phyloP scores from a whole-genome alignment of 768 basidiomycete species.

The Suillus plorans region DNA sequence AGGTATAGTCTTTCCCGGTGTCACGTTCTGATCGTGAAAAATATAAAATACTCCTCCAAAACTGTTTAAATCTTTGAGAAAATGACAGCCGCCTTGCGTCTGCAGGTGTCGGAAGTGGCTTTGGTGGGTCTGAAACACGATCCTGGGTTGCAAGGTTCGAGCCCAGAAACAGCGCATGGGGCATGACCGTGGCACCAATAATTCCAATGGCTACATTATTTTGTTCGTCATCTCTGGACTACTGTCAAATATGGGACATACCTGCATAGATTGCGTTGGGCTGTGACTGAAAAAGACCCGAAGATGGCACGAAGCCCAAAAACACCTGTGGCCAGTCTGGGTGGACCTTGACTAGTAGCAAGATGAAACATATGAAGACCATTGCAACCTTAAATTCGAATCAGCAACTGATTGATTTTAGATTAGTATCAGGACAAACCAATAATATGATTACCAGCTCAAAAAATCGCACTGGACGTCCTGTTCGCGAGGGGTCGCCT shows the following conservation, averaged over 20 bases:
- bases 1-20: slow-evolving; percentile 5
- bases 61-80: slow-evolving; percentile 1
- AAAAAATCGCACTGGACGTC: slow-evolving; percentile 38
- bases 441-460: slow-evolving; percentile 36
- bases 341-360: slow-evolving; percentile 39
- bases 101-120: slow-evolving; percentile 12
- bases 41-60: slow-evolving; percentile 10
- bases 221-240: slow-evolving; percentile 17
- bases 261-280: slow-evolving; percentile 36
- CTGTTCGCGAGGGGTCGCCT: slow-evolving; percentile 32
- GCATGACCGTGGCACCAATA: slow-evolving; percentile 57
- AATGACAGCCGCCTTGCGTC: slow-evolving; percentile 1
- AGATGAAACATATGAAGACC: slow-evolving; percentile 34
- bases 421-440: slow-evolving; percentile 23
- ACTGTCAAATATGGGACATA: slow-evolving; percentile 13
- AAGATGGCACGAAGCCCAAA: slow-evolving; percentile 37
- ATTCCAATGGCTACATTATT: slow-evolving; percentile 36
- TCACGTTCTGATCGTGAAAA: slow-evolving; percentile 10
- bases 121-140: slow-evolving; percentile 29
- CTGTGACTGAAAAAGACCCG: slow-evolving; percentile 35
- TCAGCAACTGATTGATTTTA: background rate
- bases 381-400: slow-evolving; percentile 21
- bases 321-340: slow-evolving; percentile 45
- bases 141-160: slow-evolving; percentile 50
- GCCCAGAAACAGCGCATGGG: slow-evolving; percentile 57